Conservation (phyloP, 306 rosid species). For the Boehmeria nivea region DNA sequence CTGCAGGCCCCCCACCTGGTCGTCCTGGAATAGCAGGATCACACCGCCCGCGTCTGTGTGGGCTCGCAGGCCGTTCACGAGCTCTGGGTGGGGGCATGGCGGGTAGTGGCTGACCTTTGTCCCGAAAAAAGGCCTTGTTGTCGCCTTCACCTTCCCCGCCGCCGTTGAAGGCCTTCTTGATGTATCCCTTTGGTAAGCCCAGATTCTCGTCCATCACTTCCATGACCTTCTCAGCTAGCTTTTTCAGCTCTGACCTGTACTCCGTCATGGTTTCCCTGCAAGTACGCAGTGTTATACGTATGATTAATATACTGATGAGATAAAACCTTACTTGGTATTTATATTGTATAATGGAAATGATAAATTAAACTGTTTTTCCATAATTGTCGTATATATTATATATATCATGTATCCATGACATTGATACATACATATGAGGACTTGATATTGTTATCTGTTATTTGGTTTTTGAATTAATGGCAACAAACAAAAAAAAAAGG, state of each 20-base stretch:
- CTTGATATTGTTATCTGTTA: no score
- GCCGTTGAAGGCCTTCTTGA: constrained; percentile 64
- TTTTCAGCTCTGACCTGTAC: constrained; percentile 62
- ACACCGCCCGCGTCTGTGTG: constrained; percentile 99
- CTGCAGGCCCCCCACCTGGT: constrained; percentile 83
- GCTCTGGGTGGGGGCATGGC: constrained; percentile 76
- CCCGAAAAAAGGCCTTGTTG: constrained; percentile 67
- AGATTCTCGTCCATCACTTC: constrained; percentile 93
- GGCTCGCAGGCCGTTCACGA: constrained; percentile 79
- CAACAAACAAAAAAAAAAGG: no score
- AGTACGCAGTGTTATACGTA: no score
- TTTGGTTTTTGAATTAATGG: no score
- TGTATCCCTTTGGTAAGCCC: constrained; percentile 61
- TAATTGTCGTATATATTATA: no score
- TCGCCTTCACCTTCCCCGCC: constrained; percentile 44
- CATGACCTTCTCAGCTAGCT: constrained; percentile 60
- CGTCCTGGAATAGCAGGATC: constrained; percentile 88
- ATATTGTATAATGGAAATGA: no score
- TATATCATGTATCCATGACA: no score
- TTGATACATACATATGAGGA: no score
- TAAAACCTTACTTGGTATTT: no score
- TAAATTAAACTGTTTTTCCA: no score
- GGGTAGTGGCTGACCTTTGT: constrained; percentile 99
- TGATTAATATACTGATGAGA: no score
- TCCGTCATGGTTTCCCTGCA: constrained; percentile 80